A percentile compares a stretch with the other conserved stretches of the same genome.
Conservation (phyloP, 1,284 basidiomycete genomes). For the Cutaneotrichosporon cyanovorans region DNA sequence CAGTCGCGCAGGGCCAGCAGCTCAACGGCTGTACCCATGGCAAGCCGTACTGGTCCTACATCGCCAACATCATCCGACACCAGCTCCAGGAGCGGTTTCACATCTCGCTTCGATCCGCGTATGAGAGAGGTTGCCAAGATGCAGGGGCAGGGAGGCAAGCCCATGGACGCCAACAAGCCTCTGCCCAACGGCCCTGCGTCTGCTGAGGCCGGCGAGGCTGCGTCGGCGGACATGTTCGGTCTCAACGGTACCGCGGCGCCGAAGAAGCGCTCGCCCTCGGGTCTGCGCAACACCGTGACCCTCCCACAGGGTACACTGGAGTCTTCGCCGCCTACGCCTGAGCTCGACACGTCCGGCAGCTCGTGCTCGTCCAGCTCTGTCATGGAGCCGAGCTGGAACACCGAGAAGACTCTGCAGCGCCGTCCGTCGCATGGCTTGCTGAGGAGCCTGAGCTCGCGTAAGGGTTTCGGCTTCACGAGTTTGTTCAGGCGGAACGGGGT, state of each 20-base stretch:
- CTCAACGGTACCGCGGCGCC: neutral
- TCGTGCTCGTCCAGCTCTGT: conserved; percentile 19
- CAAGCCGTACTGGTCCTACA: too few relatives aligned
- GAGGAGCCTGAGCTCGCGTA: neutral
- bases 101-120: conserved; percentile 8
- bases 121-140: too few relatives aligned
- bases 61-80: too few relatives aligned
- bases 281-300: conserved; percentile 7
- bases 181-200: too few relatives aligned
- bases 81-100: conserved; percentile 1
- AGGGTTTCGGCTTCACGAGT: conserved; percentile 5
- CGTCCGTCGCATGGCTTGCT: too few relatives aligned
- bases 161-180: too few relatives aligned
- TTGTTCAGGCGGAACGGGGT: conserved; percentile 14
- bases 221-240: too few relatives aligned
- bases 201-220: too few relatives aligned
- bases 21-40: too few relatives aligned
- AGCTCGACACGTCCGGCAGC: conserved; percentile 23
- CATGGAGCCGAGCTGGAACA: conserved; percentile 9
- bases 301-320: neutral
- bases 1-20: too few relatives aligned
- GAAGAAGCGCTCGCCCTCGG: conserved; percentile 3
- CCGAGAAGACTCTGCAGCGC: conserved; percentile 4
- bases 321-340: conserved; percentile 25
- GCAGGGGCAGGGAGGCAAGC: too few relatives aligned